A percentile compares a stretch with the other conserved stretches of the same genome.
Conservation (phyloP, 1,284 basidiomycete species). For the Meira nashicola region DNA sequence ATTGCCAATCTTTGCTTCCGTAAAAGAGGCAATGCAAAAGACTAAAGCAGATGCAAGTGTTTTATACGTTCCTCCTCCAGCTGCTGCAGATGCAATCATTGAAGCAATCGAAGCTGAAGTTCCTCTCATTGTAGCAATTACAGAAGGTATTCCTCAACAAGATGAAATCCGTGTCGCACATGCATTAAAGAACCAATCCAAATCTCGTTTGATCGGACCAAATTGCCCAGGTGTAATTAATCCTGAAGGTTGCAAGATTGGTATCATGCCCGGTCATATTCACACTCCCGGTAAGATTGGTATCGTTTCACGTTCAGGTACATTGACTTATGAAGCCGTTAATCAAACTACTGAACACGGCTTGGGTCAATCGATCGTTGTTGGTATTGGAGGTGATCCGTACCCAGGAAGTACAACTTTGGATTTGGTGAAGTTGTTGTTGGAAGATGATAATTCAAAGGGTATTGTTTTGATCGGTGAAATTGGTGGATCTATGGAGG, state of each 20-base stretch:
- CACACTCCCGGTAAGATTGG: slow-evolving; percentile 80
- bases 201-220: slow-evolving; percentile 75
- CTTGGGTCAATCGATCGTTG: slow-evolving; percentile 90
- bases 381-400: slow-evolving; percentile 98
- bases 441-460: slow-evolving; percentile 69
- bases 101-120: slow-evolving; percentile 52
- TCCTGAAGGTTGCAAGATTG: slow-evolving; percentile 94
- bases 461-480: slow-evolving; percentile 98
- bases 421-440: slow-evolving; percentile 93
- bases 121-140: slow-evolving; percentile 50
- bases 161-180: slow-evolving; percentile 64
- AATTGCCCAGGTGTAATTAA: slow-evolving; percentile 99
- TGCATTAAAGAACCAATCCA: slow-evolving; percentile 87
- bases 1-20: slow-evolving; percentile 87
- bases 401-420: slow-evolving; percentile 95
- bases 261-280: slow-evolving; percentile 97
- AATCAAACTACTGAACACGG: slow-evolving; percentile 90
- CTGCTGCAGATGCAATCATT: slow-evolving; percentile 51
- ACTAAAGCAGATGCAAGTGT: slow-evolving; percentile 49
- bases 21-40: slow-evolving; percentile 65
- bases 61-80: slow-evolving; percentile 50
- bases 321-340: slow-evolving; percentile 51
- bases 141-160: slow-evolving; percentile 52
- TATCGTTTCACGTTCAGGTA: slow-evolving; percentile 67
- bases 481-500: slow-evolving; percentile 98